Evolutionary conservation across 2,329 filamentous ascomycete genomes (phyloP), one percentile per base, ranked within the genome.

Genomic region (Aspergillus spinulosporus): DNA sequence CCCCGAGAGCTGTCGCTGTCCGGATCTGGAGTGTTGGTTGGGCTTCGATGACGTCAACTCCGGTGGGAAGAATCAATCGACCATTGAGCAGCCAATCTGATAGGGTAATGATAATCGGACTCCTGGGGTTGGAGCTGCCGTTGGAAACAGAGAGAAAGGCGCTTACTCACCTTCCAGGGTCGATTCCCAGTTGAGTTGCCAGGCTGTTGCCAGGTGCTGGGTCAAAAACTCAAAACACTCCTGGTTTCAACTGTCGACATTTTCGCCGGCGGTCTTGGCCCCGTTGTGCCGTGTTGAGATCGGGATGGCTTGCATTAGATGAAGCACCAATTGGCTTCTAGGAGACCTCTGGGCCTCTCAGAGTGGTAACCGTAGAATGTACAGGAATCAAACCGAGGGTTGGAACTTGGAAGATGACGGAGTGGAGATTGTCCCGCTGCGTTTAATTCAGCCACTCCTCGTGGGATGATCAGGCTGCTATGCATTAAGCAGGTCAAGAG

Each of bases 361-460:
- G 14, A 47, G 14, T 12, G 15, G 29, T 21, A 21, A 21, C n/a
- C 26, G 45, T 21, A 37, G 15, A 48, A 45, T 29, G n/a, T 43
- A 28, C 28, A 26, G 43, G 43, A 29, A 49, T 5, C 43, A 34
- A 28, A 52, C 48, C 49, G 49, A 47, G 37, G 39, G 39, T 40
- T 45, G 34, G 31, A 28, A 37, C 34, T 37, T 37, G 34, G 9
- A 37, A 37, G 34, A 12, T 12, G 7, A 4, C 11, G 9, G 49
- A 49, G 42, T 58, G 57, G 57, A 45, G 43, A 43, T 48, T 36
- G 34, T 40, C 34, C 47, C 36, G 26, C 49, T 59, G 57, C 57
- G 54, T 52, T 55, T 62, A 64, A 59, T 44, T 52, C 52, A 62
- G 58, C 57, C 51, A 59, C 58, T 45, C 58, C 56, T 59, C 58